Evolutionary conservation across 1,139 yeast species (phyloP), one percentile per base, ranked within the genome.

Genomic region (Debaryomyces coudertii): DNA sequence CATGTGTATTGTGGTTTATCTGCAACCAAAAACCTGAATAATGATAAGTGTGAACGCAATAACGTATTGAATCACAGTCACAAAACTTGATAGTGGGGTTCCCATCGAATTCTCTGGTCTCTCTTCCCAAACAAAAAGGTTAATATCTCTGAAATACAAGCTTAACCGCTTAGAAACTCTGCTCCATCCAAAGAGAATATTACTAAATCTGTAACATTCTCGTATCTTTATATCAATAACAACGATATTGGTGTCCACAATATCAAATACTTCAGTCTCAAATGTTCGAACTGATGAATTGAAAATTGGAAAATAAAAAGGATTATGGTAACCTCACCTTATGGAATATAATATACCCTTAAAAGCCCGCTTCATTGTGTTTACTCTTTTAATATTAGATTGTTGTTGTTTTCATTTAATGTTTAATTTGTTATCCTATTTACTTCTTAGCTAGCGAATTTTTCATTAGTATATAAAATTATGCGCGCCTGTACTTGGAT

Each of bases 101-200:
- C 44, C 64, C 65, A 48, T 12, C 50, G 45, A 7, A 40, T 47
- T 20, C 64, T 54, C 2, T 52, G 42, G 41, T 60, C 65, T 6
- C 31, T 52, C 49, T 15, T 54, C 47, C 8, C 66, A 65, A 35
- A 52, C 57, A 15, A 62, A 48, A 11, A 61, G 52, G 25, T 60
- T 58, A n/a, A 62, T 41, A 30, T 53, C 53, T n/a, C 64, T 50
- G 5, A 45, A 36, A 24, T 45, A 42, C 12, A 40, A n/a, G 15
- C 45, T 46, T 27, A 49, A 36, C 3, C 43, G 43, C 8, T 35
- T 25, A 29, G 35, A 35, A n/a, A 40, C 14, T 28, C 42, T 25
- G 11, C 16, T 20, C 52, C 52, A 49, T 5, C 47, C 42, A 4
- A 23, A 16, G 5, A 24, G 36, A 12, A 39, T 24, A n/a, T 43